Conservation (phyloP, 176 grass and related monocot genomes). For the Hordeum marinum region DNA sequence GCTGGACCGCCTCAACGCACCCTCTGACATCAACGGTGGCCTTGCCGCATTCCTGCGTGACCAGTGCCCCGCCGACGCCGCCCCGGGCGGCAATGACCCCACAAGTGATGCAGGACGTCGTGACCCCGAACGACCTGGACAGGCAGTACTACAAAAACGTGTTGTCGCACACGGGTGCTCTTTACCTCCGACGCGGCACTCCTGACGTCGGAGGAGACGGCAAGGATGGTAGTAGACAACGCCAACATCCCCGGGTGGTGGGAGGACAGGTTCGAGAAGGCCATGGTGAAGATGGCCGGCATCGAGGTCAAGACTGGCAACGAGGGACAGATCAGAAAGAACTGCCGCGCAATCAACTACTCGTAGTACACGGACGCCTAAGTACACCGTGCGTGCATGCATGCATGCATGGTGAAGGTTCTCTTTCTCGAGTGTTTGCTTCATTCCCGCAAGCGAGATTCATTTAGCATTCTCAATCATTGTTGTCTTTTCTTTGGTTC, state of each 20-base stretch:
- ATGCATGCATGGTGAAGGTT: too few relatives aligned
- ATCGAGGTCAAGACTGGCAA: not conserved
- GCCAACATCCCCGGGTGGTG: not conserved
- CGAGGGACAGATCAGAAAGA: conserved; percentile 14
- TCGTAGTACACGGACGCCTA: too few relatives aligned
- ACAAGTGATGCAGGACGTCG: conserved; percentile 18
- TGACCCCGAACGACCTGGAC: conserved; percentile 6
- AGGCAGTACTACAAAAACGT: conserved; percentile 29
- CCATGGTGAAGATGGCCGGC: conserved; percentile 36
- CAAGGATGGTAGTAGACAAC: not conserved
- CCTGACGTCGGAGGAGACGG: not conserved
- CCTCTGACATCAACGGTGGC: not conserved
- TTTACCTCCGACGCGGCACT: conserved; percentile 28
- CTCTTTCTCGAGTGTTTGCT: too few relatives aligned
- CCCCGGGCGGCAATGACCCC: not conserved
- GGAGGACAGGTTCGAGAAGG: not conserved
- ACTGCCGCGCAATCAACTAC: not conserved
- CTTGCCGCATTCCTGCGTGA: not conserved
- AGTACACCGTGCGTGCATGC: too few relatives aligned
- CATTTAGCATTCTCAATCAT: too few relatives aligned
- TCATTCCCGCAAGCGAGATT: too few relatives aligned
- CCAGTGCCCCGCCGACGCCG: not conserved
- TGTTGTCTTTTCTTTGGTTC: too few relatives aligned
- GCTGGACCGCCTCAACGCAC: not conserved
- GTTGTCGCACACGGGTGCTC: not conserved